Evolutionary conservation across 108 stramenopile genomes (phyloP), one percentile per base, ranked within the genome.

Genomic region (Cyclotella kingstonii): DNA sequence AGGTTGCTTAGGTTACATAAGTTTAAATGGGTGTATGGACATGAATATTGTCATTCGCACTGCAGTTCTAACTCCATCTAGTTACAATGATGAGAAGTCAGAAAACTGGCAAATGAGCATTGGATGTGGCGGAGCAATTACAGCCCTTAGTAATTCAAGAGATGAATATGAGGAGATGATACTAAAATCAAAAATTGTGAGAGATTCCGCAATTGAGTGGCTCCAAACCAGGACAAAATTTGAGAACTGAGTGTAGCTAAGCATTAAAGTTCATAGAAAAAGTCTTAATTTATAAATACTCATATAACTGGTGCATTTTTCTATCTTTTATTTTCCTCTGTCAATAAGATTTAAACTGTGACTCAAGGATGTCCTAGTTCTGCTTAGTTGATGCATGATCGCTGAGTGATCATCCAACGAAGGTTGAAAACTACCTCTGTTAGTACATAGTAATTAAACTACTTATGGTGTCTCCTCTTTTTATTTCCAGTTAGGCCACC

Each of bases 1-100:
- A 1, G 98, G 98, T 4, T 80, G 83, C 41, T 52, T 98, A 2
- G 98, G 98, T 19, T 97, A 94, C 54, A 54, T 98, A 0, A 84
- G 90, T 54, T 63, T 83, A 44, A 86, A 93, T 69, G 86, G 86
- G 5, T 76, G 74, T 45, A 87, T 88, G 87, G 81, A 90, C 51
- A 91, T 98, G 84, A 97, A 97, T 66, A 96, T 97, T 28, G 75
- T 97, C 10, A 97, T 98, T 41, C 88, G 98, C 5, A 91, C 96
- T 12, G 96, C 95, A 10, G 86, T 96, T 28, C 38, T 96, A 31
- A 84, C 90, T 36, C 80, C 85, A 19, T 44, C 31, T 23, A 42
- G 54, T 4, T 31, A 36, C 12, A 38, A 29, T 12, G 44, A 63
- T 18, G 47, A 66, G 7, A 39, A 29, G 11, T 64, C 61, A 26